Base-by-base conservation (phyloP, 768 basidiomycete species). In the Xerocomus spinulosus region DNA sequence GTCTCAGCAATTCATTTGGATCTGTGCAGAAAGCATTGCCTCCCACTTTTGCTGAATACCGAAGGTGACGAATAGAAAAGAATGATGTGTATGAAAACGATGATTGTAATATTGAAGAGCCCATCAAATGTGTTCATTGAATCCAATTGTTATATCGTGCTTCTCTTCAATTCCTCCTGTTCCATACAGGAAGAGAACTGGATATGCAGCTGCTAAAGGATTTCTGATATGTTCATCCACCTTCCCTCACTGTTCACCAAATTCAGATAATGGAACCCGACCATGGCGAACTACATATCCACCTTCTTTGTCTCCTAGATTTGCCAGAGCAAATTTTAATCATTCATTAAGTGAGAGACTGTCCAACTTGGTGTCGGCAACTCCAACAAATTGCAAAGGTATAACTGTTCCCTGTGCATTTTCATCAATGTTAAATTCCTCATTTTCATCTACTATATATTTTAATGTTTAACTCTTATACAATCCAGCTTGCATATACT, bases 21-120 rank as follows among this genome's bases (percentile, higher is more conserved):
- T 26, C 0, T 35, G 35, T 0, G 72, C 62, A 0, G 69, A 70
- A 6, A 26, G 17, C 1, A 61, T 43, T 2, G 52, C 62, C 30
- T 70, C 49, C 14, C 62, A 52, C 15, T 56, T 53, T 42, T 71
- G 70, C 3, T 45, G 14, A 21, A 71, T 66, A 0, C 58, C 52
- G 46, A 72, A 73, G 0, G 46, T 56, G 0, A 66, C 48, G 29
- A 70, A 71, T 6, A 60, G 46, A 49, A 70, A 73, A 0, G 54
- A 56, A 33, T 56, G 51, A 52, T 74, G 62, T 8, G 23, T 25
- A 1, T 63, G 24, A 30, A 73, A 73, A 0, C 66, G 46, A 3
- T 33, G 35, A 39, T 73, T 64, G 10, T 30, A 15, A 32, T 69
- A 71, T 36, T 53, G 48, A 28, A 73, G 24, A 0, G 62, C 52